Evolutionary conservation across 2,329 filamentous ascomycete species (phyloP), one percentile per base, ranked within the genome.

Genomic region (Trichoderma sp.): DNA sequence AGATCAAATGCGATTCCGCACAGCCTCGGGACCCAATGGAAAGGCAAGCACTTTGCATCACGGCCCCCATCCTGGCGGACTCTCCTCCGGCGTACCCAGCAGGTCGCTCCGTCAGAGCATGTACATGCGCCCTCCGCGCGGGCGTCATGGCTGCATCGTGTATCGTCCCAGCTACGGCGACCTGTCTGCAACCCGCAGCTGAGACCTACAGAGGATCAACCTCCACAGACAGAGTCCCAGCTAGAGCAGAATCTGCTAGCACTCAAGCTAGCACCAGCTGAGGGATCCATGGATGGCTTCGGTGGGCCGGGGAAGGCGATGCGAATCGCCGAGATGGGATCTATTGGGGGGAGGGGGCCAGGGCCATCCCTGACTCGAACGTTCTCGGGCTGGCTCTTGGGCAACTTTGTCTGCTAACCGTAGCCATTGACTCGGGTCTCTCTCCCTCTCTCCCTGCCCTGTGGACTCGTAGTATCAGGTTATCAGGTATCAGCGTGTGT

Each of bases 251-350:
- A 15, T 32, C 57, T 60, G 57, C 57, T 60, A 21, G 57, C 57
- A 34, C 62, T 36, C 34, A 36, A 36, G 34, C 34, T 24, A 32
- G 28, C 43, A 30, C 26, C 62, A 65, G 62, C 63, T 67, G 64
- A 67, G 53, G 24, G 60, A 63, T 39, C 15, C 47, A 24, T 53
- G 14, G 24, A 58, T 58, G 39, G 26, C 30, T 51, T 65, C 47
- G 39, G 36, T 61, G 66, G 66, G 21, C 66, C 66, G 66, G 66
- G 56, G 66, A 51, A 14, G 24, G 66, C 66, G 66, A 69, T 69
- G 56, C 36, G 66, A 61, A 47, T 51, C 28, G 57, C 56, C 43
- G 51, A 64, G 58, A 70, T 63, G 68, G 67, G 66, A 61, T 70
- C 39, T 24, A 32, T 43, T n/a, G 39, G 39, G 15, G 36, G 15